These are phyloP conservation scores for Diplocarpon mali DNA, from an alignment of 2,329 filamentous ascomycete species.

Conservation along the genomic window DNA sequence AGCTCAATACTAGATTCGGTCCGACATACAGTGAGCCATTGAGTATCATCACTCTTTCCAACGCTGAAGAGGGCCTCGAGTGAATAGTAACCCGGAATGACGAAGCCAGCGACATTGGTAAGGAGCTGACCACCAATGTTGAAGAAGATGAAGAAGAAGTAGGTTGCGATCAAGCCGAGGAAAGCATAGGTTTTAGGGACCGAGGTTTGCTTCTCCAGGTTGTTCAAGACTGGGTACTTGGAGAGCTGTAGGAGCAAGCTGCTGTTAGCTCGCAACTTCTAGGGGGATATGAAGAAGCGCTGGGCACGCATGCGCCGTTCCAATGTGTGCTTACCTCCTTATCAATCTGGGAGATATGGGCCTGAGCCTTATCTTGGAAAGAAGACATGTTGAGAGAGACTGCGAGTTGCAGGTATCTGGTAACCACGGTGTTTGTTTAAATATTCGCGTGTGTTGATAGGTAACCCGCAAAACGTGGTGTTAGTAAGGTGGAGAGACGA, in stretches of 20 bases:
- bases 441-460: not conserved
- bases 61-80: constrained; percentile 64
- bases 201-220: constrained; percentile 73
- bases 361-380: constrained; percentile 65
- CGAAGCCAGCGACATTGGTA: constrained; percentile 76
- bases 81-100: constrained; percentile 78
- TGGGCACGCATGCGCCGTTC: not conserved
- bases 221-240: constrained; percentile 74
- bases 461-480: not conserved
- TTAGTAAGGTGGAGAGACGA: constrained; percentile 2
- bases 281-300: not conserved
- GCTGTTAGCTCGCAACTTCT: constrained; percentile 4
- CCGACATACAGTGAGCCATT: constrained; percentile 59
- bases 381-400: constrained; percentile 52
- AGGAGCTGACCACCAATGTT: constrained; percentile 83
- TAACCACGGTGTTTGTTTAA: too few relatives aligned
- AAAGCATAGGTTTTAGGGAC: constrained; percentile 79
- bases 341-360: constrained; percentile 70
- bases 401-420: not conserved
- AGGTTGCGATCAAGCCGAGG: constrained; percentile 64
- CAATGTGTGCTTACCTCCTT: constrained; percentile 48
- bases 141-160: constrained; percentile 88
- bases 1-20: not conserved
- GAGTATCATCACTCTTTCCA: constrained; percentile 66
- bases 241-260: constrained; percentile 47